Evolutionary conservation across 768 basidiomycete species (phyloP), one percentile per base, ranked within the genome.

Genomic region (Chalciporus piperatus): DNA sequence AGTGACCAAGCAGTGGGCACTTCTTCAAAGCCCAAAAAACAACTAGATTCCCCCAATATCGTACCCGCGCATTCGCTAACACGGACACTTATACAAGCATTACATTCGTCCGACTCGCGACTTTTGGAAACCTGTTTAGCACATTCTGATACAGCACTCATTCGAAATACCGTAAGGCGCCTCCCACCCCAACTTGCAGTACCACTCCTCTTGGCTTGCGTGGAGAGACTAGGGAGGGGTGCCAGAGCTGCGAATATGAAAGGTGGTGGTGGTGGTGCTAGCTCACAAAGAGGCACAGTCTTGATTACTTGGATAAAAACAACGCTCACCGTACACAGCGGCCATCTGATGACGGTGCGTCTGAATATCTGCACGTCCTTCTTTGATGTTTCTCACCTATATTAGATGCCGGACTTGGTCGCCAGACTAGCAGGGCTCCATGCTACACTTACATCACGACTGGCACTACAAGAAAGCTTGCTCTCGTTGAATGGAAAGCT

Each of bases 291-390:
- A 57, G 89, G 83, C 41, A 81, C 72, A 41, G 82, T 77, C 38
- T 76, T 92, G 51, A 77, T 87, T 46, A 77, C 70, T 48, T 98
- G 87, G 93, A 76, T 89, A 55, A 87, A 85, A 69, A 84, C 85
- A 8, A 89, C 92, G 5, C 74, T 99, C 47, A 78, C 86, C 13
- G 78, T 92, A 13, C 93, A 98, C 68, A 88, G 92, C 42, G 88
- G 89, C 0, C 87, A 98, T 68, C 79, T 99, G 48, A 90, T 98
- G 86, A 96, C 95, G 33, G 95, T 96, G 63, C 59, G 89, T 79
- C 37, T 47, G 28, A 33, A 46, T 47, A 23, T 48, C 41, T 38
- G 17, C 27, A 27, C n/a, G n/a, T 33, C 28, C 27, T 27, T 25
- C 25, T 56, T 50, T 44, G 14, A 38, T 44, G 19, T 25, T 50